Percentiles rank a stretch among this genome's conserved stretches.
These are phyloP conservation scores for Triangularia verruculosa DNA, from an alignment of 2,329 filamentous ascomycete genomes.

Conservation along the genomic window DNA sequence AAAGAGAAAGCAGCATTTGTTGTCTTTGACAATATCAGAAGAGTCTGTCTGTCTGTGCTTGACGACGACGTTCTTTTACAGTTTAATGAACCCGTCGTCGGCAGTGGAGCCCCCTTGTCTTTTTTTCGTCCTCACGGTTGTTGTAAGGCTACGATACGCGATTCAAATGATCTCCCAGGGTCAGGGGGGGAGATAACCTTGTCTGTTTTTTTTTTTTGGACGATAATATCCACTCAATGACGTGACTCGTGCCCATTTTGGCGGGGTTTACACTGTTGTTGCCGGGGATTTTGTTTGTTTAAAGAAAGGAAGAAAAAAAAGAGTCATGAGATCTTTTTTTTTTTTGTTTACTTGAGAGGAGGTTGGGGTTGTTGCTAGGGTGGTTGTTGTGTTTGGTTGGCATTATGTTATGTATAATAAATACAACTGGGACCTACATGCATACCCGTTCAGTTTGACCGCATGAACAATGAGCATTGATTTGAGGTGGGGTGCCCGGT, in stretches of 20 bases:
- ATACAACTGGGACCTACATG: background rate
- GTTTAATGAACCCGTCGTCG: background rate
- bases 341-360: background rate
- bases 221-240: background rate
- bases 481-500: background rate
- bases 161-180: background rate
- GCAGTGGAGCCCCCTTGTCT: background rate
- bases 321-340: background rate
- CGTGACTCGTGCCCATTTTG: background rate
- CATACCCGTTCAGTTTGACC: background rate
- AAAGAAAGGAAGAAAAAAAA: too few relatives aligned
- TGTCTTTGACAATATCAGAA: too few relatives aligned
- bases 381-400: background rate
- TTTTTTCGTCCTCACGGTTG: background rate
- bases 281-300: too few relatives aligned
- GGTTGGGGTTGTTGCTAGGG: background rate
- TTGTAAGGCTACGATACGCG: background rate
- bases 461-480: background rate
- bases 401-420: background rate
- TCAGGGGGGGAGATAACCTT: background rate
- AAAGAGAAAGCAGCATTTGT: too few relatives aligned
- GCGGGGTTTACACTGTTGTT: background rate
- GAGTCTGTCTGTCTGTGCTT: background rate
- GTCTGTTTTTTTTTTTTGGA: too few relatives aligned
- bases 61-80: background rate